These are phyloP conservation scores for Penicillium coprophilum DNA, from an alignment of 495 filamentous ascomycete genomes.

Conservation along the genomic window DNA sequence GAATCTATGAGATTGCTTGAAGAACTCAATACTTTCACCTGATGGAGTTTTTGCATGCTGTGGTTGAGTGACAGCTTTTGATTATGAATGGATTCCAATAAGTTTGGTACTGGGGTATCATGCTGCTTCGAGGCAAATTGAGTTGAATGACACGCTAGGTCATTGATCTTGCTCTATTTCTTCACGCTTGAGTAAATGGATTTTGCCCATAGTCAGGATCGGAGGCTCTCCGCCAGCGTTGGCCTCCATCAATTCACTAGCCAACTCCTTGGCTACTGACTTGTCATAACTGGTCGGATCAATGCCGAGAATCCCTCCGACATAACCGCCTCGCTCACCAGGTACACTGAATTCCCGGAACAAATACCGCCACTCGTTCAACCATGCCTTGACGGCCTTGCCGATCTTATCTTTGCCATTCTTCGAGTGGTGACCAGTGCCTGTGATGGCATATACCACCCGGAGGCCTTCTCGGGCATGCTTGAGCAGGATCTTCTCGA, in stretches of 20 bases:
- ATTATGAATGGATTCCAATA: conserved; percentile 4
- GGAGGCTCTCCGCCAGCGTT: conserved; percentile 26
- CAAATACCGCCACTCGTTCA: conserved; percentile 94
- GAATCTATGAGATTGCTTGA: not conserved
- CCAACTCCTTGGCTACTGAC: conserved; percentile 37
- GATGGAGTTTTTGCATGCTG: not conserved
- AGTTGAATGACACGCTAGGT: conserved; percentile 10
- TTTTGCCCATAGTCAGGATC: conserved; percentile 43
- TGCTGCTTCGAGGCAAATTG: conserved; percentile 14
- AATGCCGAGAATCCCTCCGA: conserved; percentile 92
- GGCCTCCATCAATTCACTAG: conserved; percentile 24
- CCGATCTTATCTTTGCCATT: conserved; percentile 98
- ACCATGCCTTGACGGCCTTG: conserved; percentile 84
- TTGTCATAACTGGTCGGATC: conserved; percentile 89
- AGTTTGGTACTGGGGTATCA: conserved; percentile 16
- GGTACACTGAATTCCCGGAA: conserved; percentile 96
- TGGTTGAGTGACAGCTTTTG: not conserved
- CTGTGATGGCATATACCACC: conserved; percentile 94
- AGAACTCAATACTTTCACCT: not conserved
- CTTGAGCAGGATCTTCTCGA: conserved; percentile 81
- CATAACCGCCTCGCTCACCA: conserved; percentile 74
- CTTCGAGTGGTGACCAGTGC: conserved; percentile 96
- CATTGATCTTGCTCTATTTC: conserved; percentile 39
- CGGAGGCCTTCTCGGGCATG: conserved; percentile 64
- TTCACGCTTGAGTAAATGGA: conserved; percentile 49